Evolutionary conservation across 164 flowering plant species (phyloP), one percentile per base, ranked within the genome.

Genomic region (Warburgia ugandensis): DNA sequence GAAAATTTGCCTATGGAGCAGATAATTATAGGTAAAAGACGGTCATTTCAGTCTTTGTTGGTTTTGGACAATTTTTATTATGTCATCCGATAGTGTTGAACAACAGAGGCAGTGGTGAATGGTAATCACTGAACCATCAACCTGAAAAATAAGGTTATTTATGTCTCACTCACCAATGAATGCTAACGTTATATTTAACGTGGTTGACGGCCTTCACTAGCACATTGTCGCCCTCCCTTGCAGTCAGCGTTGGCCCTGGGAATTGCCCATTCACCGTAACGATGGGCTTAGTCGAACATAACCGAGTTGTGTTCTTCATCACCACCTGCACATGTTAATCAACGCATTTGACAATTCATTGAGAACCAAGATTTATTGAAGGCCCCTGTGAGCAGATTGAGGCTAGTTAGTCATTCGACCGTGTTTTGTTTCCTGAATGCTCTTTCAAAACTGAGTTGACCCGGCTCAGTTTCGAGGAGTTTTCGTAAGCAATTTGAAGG

Each of bases 241-340:
- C 81, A 30, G 64, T 67, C 13, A 77, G 41, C 6, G 77, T 72
- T 25, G 81, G 81, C 19, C 81, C 81, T 10, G 81, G 81, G 33
- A 67, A 77, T 28, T 23, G 55, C 3, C 77, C 78, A 28, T 77
- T 77, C 1, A 77, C 77, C 1, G 78, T 74, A 41, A 72, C 77
- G 30, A 74, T 74, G 43, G 78, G 72, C 59, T 77, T 77, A 20
- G 47, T 69, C 5, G 72, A 50, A 37, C 81, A 77, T 6, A 74
- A 52, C 29, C 69, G 40, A 3, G 66, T 72, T 5, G 67, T 39
- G 29, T 69, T 77, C 61, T 29, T 77, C 71, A 37, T 60, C 50
- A 72, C 73, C 63, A 77, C 77, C 81, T 77, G 67, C 42, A 14
- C 30, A 26, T 10, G 16, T 28, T 35, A 22, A n/a, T 4, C 39